Percentiles rank a stretch among this genome's conserved stretches.
Conservation (phyloP, 768 basidiomycete species). For the Leccinum subgranulosum region DNA sequence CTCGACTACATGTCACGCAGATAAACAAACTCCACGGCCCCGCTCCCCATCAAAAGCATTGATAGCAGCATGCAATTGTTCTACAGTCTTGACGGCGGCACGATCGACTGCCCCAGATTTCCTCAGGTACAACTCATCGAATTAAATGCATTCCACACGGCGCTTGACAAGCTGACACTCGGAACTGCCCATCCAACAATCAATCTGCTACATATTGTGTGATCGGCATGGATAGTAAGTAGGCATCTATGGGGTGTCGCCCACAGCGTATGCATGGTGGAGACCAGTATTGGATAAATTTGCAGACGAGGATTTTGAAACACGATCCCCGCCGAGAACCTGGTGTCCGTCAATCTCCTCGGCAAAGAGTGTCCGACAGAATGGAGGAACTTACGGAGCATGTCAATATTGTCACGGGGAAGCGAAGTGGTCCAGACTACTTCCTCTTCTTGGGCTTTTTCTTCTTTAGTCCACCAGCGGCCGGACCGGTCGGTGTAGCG, state of each 20-base stretch:
- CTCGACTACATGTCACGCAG: not conserved
- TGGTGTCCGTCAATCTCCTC: constrained; percentile 6
- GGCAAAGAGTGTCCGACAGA: not conserved
- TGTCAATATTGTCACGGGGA: constrained; percentile 1
- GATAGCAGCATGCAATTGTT: not conserved
- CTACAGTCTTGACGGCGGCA: not conserved
- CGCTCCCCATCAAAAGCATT: not conserved
- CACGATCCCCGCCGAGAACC: not conserved
- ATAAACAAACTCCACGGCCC: constrained; percentile 21
- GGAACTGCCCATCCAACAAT: not conserved
- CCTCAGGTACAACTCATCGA: not conserved
- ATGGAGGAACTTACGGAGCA: constrained; percentile 11
- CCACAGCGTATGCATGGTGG: not conserved
- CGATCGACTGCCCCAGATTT: not conserved
- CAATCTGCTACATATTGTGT: constrained; percentile 1
- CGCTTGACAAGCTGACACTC: not conserved
- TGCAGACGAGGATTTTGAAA: not conserved
- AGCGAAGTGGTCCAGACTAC: constrained; percentile 26
- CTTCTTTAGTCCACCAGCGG: constrained; percentile 71
- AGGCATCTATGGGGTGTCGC: not conserved
- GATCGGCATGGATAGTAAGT: not conserved
- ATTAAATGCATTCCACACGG: not conserved
- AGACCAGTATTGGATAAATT: constrained; percentile 7
- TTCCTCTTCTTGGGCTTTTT: constrained; percentile 85
- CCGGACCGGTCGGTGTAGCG: constrained; percentile 31